These are phyloP conservation scores for Wickerhamiella shivajii DNA, from an alignment of 805 yeast genomes.

Conservation along the genomic window DNA sequence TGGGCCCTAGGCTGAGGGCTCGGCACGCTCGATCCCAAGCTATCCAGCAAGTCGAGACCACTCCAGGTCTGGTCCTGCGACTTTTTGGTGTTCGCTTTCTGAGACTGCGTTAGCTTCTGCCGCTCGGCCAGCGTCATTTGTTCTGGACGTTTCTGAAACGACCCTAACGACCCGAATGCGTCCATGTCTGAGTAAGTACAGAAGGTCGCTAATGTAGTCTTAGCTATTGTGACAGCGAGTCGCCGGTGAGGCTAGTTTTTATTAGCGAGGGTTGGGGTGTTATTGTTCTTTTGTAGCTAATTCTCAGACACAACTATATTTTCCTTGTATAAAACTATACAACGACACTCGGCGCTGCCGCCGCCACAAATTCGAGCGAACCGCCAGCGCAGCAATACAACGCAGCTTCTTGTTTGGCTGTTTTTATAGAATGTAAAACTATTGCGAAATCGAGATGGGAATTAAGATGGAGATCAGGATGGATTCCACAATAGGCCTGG, in stretches of 20 bases:
- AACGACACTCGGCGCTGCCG: not conserved
- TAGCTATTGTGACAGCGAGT: not conserved
- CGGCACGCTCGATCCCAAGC: not conserved
- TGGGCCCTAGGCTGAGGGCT: not conserved
- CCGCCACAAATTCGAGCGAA: no score
- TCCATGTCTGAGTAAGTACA: constrained; percentile 19
- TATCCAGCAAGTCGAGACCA: constrained; percentile 20
- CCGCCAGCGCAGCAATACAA: no score
- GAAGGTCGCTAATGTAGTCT: not conserved
- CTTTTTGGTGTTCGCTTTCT: constrained; percentile 5
- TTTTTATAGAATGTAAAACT: no score
- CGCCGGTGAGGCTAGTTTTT: not conserved
- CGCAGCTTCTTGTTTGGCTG: no score
- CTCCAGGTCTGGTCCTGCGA: constrained; percentile 15
- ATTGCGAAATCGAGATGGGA: no score
- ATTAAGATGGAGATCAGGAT: no score
- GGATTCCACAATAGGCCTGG: no score
- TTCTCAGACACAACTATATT: not conserved
- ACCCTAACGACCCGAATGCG: constrained; percentile 21
- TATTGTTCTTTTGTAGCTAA: not conserved
- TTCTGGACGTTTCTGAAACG: constrained; percentile 17
- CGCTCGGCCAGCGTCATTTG: constrained; percentile 23
- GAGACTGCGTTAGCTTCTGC: constrained; percentile 12
- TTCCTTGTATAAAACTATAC: not conserved
- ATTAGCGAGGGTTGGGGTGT: not conserved